phyloP scores from a whole-genome alignment of 139 green algal genomes.

The Edaphochlamys debaryana region DNA sequence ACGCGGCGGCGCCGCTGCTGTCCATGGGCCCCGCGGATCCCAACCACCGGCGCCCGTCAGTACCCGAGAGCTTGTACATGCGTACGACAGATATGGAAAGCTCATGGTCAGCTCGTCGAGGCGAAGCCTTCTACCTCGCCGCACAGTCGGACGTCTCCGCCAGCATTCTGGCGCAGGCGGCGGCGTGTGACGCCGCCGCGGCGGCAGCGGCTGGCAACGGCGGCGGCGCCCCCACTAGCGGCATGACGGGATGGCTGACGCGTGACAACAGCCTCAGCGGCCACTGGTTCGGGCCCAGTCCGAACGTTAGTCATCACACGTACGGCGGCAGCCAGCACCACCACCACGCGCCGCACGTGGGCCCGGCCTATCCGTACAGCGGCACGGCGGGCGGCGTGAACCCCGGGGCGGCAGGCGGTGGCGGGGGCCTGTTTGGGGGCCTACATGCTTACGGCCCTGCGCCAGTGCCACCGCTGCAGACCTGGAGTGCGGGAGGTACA shows the following conservation, averaged over 20 bases:
- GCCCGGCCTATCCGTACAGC: neutral
- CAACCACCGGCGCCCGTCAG: too few species aligned
- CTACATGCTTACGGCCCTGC: too few species aligned
- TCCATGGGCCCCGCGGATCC: too few species aligned
- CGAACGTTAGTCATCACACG: neutral
- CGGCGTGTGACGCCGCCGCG: neutral
- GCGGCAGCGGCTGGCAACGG: neutral
- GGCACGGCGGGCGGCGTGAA: too few species aligned
- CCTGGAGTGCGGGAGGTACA: neutral
- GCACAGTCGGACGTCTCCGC: neutral
- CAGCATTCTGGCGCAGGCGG: neutral
- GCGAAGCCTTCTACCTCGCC: neutral
- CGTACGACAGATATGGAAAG: neutral
- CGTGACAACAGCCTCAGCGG: neutral
- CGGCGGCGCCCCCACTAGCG: neutral
- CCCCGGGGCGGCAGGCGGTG: too few species aligned
- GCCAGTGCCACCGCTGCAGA: neutral
- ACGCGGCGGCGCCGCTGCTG: too few species aligned
- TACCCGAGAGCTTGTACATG: too few species aligned
- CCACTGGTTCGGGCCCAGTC: conserved; percentile 1
- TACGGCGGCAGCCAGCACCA: neutral
- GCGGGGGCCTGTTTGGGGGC: too few species aligned
- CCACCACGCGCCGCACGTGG: neutral
- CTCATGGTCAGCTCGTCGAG: neutral
- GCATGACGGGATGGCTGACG: neutral